Percentiles rank a stretch among this genome's conserved stretches.
Conservation (phyloP, 1,284 basidiomycete genomes). For the Trichosporon faecale region DNA sequence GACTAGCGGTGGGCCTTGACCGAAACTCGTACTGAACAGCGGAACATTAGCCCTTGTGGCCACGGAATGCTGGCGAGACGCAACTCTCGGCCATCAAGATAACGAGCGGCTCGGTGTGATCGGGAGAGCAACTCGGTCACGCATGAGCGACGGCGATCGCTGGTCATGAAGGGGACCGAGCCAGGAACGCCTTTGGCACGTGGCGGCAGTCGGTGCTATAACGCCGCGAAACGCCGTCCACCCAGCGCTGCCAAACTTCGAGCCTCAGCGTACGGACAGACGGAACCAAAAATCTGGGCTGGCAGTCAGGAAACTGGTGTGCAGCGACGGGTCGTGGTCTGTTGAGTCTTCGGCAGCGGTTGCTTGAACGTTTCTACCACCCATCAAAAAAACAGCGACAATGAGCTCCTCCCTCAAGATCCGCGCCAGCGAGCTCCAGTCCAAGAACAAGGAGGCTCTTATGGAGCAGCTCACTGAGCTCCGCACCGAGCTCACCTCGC, state of each 20-base stretch:
- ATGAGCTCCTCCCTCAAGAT: constrained; percentile 59
- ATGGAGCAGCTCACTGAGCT: constrained; percentile 90
- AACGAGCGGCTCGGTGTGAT: not conserved
- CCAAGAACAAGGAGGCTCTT: constrained; percentile 98
- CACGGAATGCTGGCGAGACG: no score
- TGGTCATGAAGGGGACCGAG: not conserved
- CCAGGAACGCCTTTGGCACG: not conserved
- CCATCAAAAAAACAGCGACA: constrained; percentile 21
- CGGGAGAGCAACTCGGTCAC: not conserved
- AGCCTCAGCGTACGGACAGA: not conserved
- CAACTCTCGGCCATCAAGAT: not conserved
- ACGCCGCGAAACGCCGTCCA: constrained; percentile 1
- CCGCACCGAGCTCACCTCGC: constrained; percentile 87
- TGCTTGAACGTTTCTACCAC: constrained; percentile 10
- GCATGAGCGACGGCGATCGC: not conserved
- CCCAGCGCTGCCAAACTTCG: not conserved
- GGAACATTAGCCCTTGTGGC: no score
- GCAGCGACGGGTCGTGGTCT: not conserved
- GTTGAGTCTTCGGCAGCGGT: not conserved
- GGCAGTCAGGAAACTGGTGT: not conserved
- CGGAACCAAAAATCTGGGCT: constrained; percentile 1
- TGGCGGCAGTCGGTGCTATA: not conserved
- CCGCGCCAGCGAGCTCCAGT: constrained; percentile 97
- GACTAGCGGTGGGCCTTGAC: no score
- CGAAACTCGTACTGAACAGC: no score